Conservation (phyloP, 495 filamentous ascomycete genomes). For the Patellaria atrata region DNA sequence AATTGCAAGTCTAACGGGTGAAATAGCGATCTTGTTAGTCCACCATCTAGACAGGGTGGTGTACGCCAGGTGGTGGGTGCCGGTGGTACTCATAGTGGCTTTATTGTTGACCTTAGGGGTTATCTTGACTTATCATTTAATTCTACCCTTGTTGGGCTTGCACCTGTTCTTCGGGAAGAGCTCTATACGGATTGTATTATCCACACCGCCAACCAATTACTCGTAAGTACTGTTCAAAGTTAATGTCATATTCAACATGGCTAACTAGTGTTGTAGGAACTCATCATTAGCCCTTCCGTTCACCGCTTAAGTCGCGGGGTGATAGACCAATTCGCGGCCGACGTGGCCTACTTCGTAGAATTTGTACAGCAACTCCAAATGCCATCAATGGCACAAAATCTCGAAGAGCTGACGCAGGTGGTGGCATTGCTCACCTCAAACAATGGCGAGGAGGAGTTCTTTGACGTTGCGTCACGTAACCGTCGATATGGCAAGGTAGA, state of each 20-base stretch:
- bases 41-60: no score
- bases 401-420: conserved; percentile 89
- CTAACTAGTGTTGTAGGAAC: no score
- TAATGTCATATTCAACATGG: not conserved
- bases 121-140: no score
- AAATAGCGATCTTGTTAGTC: no score
- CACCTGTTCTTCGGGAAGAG: no score
- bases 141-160: no score
- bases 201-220: no score
- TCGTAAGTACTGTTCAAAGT: conserved; percentile 1
- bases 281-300: not conserved
- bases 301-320: not conserved
- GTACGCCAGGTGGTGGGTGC: no score
- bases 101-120: no score
- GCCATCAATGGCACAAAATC: conserved; percentile 62
- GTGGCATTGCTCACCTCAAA: conserved; percentile 73
- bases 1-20: no score
- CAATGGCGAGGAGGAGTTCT: conserved; percentile 77
- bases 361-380: conserved; percentile 71
- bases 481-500: conserved; percentile 92
- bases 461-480: conserved; percentile 70
- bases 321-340: not conserved
- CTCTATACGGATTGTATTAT: no score
- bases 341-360: not conserved
- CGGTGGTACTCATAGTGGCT: no score